Base-by-base conservation (phyloP, 108 stramenopile genomes). In the Nitzschia inconspicua region DNA sequence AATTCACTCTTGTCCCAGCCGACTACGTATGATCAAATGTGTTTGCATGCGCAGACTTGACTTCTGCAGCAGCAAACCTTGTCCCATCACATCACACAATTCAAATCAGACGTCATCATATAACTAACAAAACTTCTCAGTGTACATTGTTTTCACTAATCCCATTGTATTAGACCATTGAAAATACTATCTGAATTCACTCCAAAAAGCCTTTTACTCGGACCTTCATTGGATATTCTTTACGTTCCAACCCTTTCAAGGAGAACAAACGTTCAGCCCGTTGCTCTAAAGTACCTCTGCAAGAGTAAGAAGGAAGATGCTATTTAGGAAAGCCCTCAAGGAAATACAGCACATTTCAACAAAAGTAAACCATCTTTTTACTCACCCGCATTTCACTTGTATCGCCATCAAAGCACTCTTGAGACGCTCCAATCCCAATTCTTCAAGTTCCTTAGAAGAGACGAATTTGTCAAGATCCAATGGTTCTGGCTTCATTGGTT, bases 381-480 rank as follows among this genome's bases (percentile, higher is more conserved):
- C 75, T 67, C 23, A 72, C 70, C 89, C 98, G 57, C 96, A 97
- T 66, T 98, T 98, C 16, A 94, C 68, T 28, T 87, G 89, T 39
- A 94, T 62, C 4, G 84, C 88, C 52, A 84, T 61, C 34, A 97
- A 67, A 3, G 88, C 93, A 23, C 66, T 68, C 76, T 93, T 97
- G 52, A 98, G 63, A 8, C 89, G 75, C 43, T 95, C 94, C 59
- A 94, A 54, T 30, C 94, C 96, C 56, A 98, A 63, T 32, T 46
- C 63, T 40, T 83, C 63, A 18, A 90, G 60, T 41, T 85, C 82
- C 18, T 75, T 50, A 0, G 69, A 63, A 13, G 89, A 80, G 27
- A 60, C 9, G 53, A 65, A 88, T 1, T 57, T 39, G 26, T 66
- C 64, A 30, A 94, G 58, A 62, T 89, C 83, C 44, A 90, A 58